Evolutionary conservation across 345 rosid genomes (phyloP), one percentile per base, ranked within the genome.

Genomic region (Bretschneidera sinensis): DNA sequence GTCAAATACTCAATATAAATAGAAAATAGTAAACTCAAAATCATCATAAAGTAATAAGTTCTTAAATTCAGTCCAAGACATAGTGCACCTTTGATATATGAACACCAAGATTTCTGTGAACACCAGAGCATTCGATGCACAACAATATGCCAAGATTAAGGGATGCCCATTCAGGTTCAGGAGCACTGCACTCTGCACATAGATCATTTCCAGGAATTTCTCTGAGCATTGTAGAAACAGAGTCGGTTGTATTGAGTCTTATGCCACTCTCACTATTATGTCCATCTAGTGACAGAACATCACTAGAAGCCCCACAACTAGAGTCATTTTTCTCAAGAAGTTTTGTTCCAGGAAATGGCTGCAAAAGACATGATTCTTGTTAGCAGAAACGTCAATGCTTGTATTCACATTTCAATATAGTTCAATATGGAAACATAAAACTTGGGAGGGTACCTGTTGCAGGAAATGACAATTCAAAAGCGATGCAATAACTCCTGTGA

Each of bases 61-160:
- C 47, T 22, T 11, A 49, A 1, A 49, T 50, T 61, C 51, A 54
- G 25, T 15, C 54, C 15, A 60, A 56, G 69, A 60, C 25, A 53
- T 18, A 58, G 16, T 34, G 65, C 67, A 86, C 98, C 96, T 91
- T 91, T 57, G 98, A 91, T 61, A 88, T 78, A 71, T 86, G 98
- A 71, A 91, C 96, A 8, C 98, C 98, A 34, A 88, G 94, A 74
- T 88, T 91, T 65, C 96, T 82, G 50, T 88, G 97, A 71, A 85
- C 86, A 50, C 97, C 94, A 64, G 97, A 91, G 71, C 96, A 91
- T 71, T 88, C 89, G 4, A 88, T 91, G 71, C 96, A 91, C 64
- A 91, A 65, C 48, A 91, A 74, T 61, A 88, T 80, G 50, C 96
- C 96, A 72, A 91, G 96, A 81, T 91, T 91, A 57, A 91, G 84